Conservation (phyloP, 345 rosid species). For the Camelina sativa region DNA sequence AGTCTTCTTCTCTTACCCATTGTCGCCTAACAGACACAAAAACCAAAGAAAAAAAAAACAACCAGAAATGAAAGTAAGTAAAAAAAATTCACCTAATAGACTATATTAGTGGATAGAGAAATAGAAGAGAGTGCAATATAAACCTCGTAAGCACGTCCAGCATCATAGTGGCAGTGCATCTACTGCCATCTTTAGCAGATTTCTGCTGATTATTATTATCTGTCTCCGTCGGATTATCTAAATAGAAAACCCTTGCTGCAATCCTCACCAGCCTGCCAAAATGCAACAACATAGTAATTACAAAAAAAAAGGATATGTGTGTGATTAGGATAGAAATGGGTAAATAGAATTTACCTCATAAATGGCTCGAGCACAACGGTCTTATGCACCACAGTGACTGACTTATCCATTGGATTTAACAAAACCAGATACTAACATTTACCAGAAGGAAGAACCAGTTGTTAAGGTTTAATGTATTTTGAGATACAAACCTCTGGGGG, state of each 20-base stretch:
- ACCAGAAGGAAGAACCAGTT: slow-evolving; percentile 5
- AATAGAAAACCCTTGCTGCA: slow-evolving; percentile 73
- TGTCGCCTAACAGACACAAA: slow-evolving; percentile 56
- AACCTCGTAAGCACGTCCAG: slow-evolving; percentile 80
- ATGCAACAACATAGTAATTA: slow-evolving; percentile 5
- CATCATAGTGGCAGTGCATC: slow-evolving; percentile 74
- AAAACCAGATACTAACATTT: slow-evolving; percentile 14
- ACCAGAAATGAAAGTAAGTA: neutral
- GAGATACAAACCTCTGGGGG: slow-evolving; percentile 1
- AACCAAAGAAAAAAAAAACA: neutral
- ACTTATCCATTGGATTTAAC: slow-evolving; percentile 32
- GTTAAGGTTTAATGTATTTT: neutral
- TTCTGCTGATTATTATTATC: slow-evolving; percentile 58
- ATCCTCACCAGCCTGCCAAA: slow-evolving; percentile 70
- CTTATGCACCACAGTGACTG: slow-evolving; percentile 17
- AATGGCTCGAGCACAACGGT: slow-evolving; percentile 44
- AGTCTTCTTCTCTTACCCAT: slow-evolving; percentile 95
- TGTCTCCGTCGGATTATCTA: slow-evolving; percentile 68
- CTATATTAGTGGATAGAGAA: neutral
- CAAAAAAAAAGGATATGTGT: neutral
- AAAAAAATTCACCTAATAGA: slow-evolving; percentile 5
- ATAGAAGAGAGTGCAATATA: slow-evolving; percentile 14
- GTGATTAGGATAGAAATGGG: slow-evolving; percentile 1
- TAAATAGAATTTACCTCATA: neutral
- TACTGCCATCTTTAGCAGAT: slow-evolving; percentile 56